phyloP scores from a whole-genome alignment of 208 protist species.

The Sergeia podlipaevii region DNA sequence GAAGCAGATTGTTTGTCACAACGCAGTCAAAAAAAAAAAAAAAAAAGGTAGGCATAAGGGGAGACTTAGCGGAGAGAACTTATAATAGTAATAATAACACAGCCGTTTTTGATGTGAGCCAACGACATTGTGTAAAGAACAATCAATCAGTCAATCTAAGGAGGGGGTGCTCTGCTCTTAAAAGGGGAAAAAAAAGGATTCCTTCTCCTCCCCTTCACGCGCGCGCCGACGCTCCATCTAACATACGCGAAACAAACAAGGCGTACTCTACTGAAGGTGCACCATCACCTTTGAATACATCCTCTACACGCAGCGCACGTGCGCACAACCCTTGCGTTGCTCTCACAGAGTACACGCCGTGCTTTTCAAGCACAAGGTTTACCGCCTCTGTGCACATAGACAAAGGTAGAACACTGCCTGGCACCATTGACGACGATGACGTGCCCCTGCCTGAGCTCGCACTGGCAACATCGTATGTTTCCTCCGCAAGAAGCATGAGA shows the following conservation, averaged over 20 bases:
- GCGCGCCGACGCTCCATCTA: slow-evolving; percentile 5
- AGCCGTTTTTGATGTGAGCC: no score
- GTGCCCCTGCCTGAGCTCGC: slow-evolving; percentile 2
- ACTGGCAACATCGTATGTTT: slow-evolving; percentile 5
- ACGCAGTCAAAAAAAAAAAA: slow-evolving; percentile 6
- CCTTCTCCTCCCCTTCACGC: no score
- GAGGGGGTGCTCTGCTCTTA: no score
- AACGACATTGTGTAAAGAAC: no score
- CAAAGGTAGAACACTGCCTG: no score
- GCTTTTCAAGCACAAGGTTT: slow-evolving; percentile 53
- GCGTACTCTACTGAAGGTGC: slow-evolving; percentile 22
- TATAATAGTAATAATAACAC: no score
- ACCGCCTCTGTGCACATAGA: slow-evolving; percentile 56
- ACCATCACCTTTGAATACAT: no score
- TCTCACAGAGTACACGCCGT: slow-evolving; percentile 19
- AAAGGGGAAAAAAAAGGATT: no score
- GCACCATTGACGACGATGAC: slow-evolving; percentile 21
- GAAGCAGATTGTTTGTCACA: background rate
- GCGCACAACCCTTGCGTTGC: slow-evolving; percentile 28
- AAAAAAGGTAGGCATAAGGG: slow-evolving; percentile 4
- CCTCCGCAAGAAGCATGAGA: slow-evolving; percentile 34
- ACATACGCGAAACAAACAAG: slow-evolving; percentile 19
- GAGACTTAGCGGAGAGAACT: background rate
- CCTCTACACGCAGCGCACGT: slow-evolving; percentile 15
- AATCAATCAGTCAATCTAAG: no score